Evolutionary conservation across 768 basidiomycete species (phyloP).

Genomic region (Scleroderma bovista): DNA sequence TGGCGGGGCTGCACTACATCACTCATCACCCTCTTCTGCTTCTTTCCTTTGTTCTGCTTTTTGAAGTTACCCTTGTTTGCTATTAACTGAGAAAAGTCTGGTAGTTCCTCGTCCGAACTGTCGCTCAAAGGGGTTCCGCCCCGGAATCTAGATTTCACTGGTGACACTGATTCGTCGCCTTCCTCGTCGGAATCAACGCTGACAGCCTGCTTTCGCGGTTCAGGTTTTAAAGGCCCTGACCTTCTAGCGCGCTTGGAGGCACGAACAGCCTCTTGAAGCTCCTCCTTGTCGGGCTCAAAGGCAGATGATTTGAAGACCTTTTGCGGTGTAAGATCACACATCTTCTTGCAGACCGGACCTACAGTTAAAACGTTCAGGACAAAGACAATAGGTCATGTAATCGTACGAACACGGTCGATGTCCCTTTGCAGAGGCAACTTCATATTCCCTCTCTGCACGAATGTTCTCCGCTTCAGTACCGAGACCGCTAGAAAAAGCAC

Average conservation of each 20-base stretch:
- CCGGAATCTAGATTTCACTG: constrained; percentile 4
- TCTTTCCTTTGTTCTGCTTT: constrained; percentile 25
- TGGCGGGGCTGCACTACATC: neutral
- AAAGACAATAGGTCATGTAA: neutral
- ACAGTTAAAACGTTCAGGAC: neutral
- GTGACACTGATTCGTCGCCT: neutral
- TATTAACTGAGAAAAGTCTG: constrained; percentile 41
- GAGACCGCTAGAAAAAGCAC: constrained; percentile 36
- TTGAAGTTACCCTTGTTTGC: constrained; percentile 20
- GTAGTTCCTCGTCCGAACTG: constrained; percentile 50
- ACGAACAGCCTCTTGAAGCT: constrained; percentile 40
- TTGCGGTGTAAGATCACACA: constrained; percentile 46
- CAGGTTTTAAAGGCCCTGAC: constrained; percentile 2
- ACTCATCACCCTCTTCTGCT: neutral
- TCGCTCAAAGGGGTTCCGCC: constrained; percentile 22
- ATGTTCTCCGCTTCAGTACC: constrained; percentile 53
- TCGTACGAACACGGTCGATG: constrained; percentile 48
- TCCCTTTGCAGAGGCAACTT: constrained; percentile 51
- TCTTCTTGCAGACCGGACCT: constrained; percentile 68
- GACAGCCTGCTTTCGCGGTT: constrained; percentile 1
- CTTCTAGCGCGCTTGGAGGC: constrained; percentile 22
- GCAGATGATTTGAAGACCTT: constrained; percentile 58
- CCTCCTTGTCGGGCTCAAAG: constrained; percentile 64
- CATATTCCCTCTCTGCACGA: constrained; percentile 50
- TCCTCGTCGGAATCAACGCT: constrained; percentile 10